phyloP scores from a whole-genome alignment of 805 yeast genomes.

The Suhomyces xylopsoci region DNA sequence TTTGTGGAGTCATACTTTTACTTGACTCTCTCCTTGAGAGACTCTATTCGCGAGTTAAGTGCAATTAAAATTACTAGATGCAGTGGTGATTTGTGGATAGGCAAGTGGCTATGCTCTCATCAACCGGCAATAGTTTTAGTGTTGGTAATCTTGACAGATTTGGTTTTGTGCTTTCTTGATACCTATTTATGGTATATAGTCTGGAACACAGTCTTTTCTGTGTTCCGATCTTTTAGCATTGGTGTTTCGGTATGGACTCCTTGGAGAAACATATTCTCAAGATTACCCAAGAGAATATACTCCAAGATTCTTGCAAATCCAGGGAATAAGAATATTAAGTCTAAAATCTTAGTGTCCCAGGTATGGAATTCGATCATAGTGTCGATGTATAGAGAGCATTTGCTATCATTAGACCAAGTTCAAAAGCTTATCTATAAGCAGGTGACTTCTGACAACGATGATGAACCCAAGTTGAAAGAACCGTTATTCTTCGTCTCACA shows the following conservation, averaged over 20 bases:
- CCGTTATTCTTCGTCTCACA: constrained; percentile 80
- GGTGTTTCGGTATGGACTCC: constrained; percentile 89
- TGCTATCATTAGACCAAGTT: constrained; percentile 70
- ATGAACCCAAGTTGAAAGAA: constrained; percentile 51
- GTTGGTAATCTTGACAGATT: constrained; percentile 57
- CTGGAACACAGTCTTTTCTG: constrained; percentile 73
- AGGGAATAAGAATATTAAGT: constrained; percentile 32
- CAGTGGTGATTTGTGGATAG: constrained; percentile 57
- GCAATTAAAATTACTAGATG: constrained; percentile 55
- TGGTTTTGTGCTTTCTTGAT: constrained; percentile 70
- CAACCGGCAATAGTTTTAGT: constrained; percentile 58
- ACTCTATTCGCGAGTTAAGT: constrained; percentile 68
- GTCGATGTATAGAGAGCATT: constrained; percentile 79
- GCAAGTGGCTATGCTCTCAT: constrained; percentile 47
- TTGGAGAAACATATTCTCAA: constrained; percentile 76
- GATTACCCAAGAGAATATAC: constrained; percentile 72
- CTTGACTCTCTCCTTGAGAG: constrained; percentile 66
- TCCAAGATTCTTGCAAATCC: constrained; percentile 61
- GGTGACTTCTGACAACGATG: constrained; percentile 29
- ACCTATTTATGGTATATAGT: constrained; percentile 84
- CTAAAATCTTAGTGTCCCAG: constrained; percentile 38
- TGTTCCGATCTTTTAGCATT: constrained; percentile 63
- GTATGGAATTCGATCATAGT: constrained; percentile 84
- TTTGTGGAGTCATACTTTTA: constrained; percentile 77
- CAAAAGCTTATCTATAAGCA: constrained; percentile 62